Conservation (phyloP, 164 flowering plant genomes). For the Chimonanthus salicifolius region DNA sequence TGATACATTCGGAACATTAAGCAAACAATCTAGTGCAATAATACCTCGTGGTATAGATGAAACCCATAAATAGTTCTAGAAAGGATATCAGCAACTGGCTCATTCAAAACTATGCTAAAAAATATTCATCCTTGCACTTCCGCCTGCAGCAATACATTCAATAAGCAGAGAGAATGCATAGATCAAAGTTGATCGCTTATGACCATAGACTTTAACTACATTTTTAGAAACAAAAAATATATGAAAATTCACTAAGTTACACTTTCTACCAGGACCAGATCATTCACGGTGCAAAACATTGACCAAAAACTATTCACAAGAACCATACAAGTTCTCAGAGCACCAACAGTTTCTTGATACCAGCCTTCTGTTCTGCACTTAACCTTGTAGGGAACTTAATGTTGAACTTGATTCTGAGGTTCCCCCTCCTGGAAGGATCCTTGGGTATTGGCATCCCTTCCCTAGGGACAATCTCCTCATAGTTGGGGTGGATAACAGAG, state of each 20-base stretch:
- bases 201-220: too few species aligned
- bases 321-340: slow-evolving; percentile 6
- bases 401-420: slow-evolving; percentile 65
- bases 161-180: too few species aligned
- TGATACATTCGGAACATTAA: too few species aligned
- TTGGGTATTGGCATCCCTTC: slow-evolving; percentile 86
- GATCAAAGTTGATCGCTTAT: too few species aligned
- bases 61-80: too few species aligned
- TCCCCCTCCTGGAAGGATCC: slow-evolving; percentile 62
- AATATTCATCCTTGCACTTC: too few species aligned
- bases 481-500: slow-evolving; percentile 46
- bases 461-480: slow-evolving; percentile 59
- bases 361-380: slow-evolving; percentile 57
- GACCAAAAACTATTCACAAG: neutral
- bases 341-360: slow-evolving; percentile 46
- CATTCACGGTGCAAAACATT: neutral
- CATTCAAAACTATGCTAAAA: too few species aligned
- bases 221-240: too few species aligned
- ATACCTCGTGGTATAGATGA: too few species aligned
- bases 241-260: neutral
- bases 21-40: too few species aligned
- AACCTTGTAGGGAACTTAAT: slow-evolving; percentile 59
- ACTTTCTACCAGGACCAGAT: neutral
- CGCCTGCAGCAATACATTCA: too few species aligned
- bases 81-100: too few species aligned